Conservation (phyloP, 305 asterid genomes). For the Solanum hybrid region DNA sequence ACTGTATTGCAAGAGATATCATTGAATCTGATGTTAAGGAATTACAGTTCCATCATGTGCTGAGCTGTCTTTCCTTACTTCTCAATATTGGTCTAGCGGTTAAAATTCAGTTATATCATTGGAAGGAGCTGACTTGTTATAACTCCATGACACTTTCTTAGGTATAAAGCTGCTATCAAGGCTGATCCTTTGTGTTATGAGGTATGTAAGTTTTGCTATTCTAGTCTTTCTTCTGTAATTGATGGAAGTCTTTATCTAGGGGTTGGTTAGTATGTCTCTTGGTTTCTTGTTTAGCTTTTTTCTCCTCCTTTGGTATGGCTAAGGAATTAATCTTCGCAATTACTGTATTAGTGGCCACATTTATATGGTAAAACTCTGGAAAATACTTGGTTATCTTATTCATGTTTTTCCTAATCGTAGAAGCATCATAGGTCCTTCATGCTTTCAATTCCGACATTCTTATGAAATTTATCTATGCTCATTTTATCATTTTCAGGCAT, state of each 20-base stretch:
- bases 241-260: neutral
- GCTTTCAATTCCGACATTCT: conserved; percentile 2
- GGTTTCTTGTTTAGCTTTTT: neutral
- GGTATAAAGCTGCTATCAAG: conserved; percentile 98
- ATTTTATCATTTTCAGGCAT: conserved; percentile 55
- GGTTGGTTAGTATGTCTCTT: neutral
- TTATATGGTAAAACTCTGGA: neutral
- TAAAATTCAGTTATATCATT: conserved; percentile 3
- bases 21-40: neutral
- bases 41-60: neutral
- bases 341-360: neutral
- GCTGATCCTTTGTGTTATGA: conserved; percentile 98
- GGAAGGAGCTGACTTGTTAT: conserved; percentile 13
- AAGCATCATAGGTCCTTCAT: neutral
- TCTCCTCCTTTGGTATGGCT: neutral
- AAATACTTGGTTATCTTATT: neutral
- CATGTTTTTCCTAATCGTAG: neutral
- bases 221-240: neutral
- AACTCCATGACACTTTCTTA: conserved; percentile 26
- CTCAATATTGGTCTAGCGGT: conserved; percentile 1
- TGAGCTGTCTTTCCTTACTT: neutral
- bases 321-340: neutral
- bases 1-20: neutral
- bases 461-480: conserved; percentile 8
- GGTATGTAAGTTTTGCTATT: conserved; percentile 32